Conservation (phyloP, 306 rosid genomes). For the Cicer cuneatum region DNA sequence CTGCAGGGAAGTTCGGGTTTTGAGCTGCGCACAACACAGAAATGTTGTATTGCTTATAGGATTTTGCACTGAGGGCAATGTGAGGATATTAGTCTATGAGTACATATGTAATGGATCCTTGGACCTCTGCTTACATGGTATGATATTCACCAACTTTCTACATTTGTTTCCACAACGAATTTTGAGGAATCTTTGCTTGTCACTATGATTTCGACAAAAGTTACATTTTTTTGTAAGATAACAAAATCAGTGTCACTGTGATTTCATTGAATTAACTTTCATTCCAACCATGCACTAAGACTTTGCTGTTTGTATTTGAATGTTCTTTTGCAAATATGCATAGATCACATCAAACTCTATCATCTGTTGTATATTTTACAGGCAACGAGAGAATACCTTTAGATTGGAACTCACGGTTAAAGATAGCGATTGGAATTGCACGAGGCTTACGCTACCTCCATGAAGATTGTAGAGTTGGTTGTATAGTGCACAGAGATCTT, state of each 20-base stretch:
- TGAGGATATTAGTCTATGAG: slow-evolving; percentile 86
- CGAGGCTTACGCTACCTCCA: slow-evolving; percentile 93
- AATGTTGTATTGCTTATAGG: slow-evolving; percentile 91
- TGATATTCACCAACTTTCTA: slow-evolving; percentile 52
- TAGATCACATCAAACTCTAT: slow-evolving; percentile 1
- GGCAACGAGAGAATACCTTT: slow-evolving; percentile 58
- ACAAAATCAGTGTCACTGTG: no score
- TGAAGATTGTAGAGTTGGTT: slow-evolving; percentile 98
- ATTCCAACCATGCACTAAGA: not conserved
- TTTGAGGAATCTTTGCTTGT: no score
- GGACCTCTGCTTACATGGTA: slow-evolving; percentile 92
- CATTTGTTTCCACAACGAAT: not conserved
- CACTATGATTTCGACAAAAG: no score
- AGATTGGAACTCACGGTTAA: slow-evolving; percentile 78
- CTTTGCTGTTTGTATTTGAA: slow-evolving; percentile 20
- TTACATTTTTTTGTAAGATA: no score
- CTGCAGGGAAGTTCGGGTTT: slow-evolving; percentile 82
- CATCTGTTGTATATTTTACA: slow-evolving; percentile 49
- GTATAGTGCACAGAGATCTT: slow-evolving; percentile 87
- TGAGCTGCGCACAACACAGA: slow-evolving; percentile 99
- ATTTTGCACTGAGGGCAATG: slow-evolving; percentile 69
- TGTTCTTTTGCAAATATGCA: slow-evolving; percentile 3
- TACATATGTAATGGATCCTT: slow-evolving; percentile 87
- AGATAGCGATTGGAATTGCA: slow-evolving; percentile 85
- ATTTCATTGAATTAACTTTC: no score